These are phyloP conservation scores for Candida gorgasii DNA, from an alignment of 805 yeast species.

Conservation along the genomic window DNA sequence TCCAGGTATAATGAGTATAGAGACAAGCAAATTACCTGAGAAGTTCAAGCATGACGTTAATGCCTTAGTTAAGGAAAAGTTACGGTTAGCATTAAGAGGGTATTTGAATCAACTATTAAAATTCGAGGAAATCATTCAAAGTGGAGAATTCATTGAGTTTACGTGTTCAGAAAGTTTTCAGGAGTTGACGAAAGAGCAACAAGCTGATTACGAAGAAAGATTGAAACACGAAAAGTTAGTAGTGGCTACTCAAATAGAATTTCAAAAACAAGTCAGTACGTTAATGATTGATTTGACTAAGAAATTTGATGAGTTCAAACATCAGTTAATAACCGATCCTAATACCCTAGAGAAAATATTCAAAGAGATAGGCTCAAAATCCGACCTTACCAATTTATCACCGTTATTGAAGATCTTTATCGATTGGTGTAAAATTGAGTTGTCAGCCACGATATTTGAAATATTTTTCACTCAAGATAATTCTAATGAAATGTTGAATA, in stretches of 20 bases:
- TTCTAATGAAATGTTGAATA: constrained; percentile 72
- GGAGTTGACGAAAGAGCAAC: constrained; percentile 43
- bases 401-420: constrained; percentile 68
- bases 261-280: constrained; percentile 66
- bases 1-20: constrained; percentile 62
- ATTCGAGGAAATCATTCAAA: constrained; percentile 56
- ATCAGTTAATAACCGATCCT: constrained; percentile 48
- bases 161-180: constrained; percentile 41
- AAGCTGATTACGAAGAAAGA: constrained; percentile 58
- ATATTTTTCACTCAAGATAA: constrained; percentile 78
- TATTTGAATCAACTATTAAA: constrained; percentile 58
- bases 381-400: constrained; percentile 56
- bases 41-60: constrained; percentile 42
- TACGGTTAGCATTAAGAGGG: constrained; percentile 75
- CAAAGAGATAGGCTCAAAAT: constrained; percentile 60
- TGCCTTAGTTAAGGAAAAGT: constrained; percentile 66
- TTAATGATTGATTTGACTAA: constrained; percentile 55
- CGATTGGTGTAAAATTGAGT: constrained; percentile 80
- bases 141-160: constrained; percentile 55
- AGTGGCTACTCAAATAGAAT: constrained; percentile 62
- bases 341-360: constrained; percentile 63
- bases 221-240: constrained; percentile 58
- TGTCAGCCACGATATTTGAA: constrained; percentile 83
- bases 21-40: constrained; percentile 52
- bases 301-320: constrained; percentile 61